phyloP scores from a whole-genome alignment of 2,329 filamentous ascomycete genomes.

The Sclerotinia borealis region DNA sequence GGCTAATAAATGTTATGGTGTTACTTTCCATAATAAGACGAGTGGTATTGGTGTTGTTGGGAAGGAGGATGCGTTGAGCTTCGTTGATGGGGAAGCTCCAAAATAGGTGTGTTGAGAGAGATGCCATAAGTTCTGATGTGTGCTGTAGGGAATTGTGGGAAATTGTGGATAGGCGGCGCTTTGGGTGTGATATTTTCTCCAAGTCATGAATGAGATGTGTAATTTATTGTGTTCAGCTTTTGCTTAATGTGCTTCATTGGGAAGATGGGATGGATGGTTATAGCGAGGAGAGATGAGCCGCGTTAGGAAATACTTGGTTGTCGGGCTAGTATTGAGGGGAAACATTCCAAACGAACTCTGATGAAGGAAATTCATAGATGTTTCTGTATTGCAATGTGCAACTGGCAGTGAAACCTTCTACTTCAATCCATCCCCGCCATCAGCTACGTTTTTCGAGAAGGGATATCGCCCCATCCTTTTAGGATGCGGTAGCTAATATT shows the following conservation, averaged over 20 bases:
- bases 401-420: too few relatives aligned
- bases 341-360: neutral
- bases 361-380: neutral
- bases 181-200: neutral
- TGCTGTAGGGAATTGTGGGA: neutral
- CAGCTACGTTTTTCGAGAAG: too few relatives aligned
- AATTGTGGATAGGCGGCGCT: neutral
- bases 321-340: neutral
- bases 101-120: conserved; percentile 16
- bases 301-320: neutral
- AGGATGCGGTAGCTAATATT: too few relatives aligned
- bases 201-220: neutral
- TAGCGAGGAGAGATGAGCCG: neutral
- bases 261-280: neutral
- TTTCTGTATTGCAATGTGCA: too few relatives aligned
- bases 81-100: conserved; percentile 75
- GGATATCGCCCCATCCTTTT: too few relatives aligned
- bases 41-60: conserved; percentile 88
- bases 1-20: conserved; percentile 96
- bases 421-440: neutral
- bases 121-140: neutral
- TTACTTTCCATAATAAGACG: conserved; percentile 89
- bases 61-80: conserved; percentile 80
- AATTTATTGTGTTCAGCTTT: neutral
- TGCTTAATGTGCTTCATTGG: neutral